Percentiles rank a stretch among this genome's conserved stretches.
Evolutionary conservation across 192 early-diverging fungal genomes (phyloP).

Genomic region (Coemansia sp.): DNA sequence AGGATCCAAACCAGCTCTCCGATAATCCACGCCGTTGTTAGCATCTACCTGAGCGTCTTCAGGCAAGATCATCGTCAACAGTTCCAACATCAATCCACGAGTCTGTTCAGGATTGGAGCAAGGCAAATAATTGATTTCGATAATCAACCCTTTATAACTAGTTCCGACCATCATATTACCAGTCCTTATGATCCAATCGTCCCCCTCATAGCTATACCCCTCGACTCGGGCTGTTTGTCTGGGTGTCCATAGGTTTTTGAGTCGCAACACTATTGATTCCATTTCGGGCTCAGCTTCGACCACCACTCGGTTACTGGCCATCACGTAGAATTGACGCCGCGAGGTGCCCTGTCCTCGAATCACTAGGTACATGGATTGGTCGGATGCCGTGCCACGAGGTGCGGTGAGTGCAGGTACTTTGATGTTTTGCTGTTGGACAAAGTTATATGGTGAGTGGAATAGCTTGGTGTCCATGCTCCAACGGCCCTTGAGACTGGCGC

Average conservation of each 20-base stretch:
- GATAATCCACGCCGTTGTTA: constrained; percentile 49
- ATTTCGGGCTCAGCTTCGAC: constrained; percentile 55
- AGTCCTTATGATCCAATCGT: constrained; percentile 52
- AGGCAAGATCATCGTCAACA: constrained; percentile 52
- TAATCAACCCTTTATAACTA: constrained; percentile 54
- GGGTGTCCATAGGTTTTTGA: constrained; percentile 55
- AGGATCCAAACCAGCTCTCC: constrained; percentile 38
- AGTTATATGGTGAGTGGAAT: constrained; percentile 48
- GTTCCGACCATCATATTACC: constrained; percentile 56
- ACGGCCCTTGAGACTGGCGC: constrained; percentile 44
- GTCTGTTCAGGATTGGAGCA: constrained; percentile 53
- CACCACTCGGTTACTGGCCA: constrained; percentile 56
- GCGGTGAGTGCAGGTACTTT: constrained; percentile 17
- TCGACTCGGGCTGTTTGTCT: constrained; percentile 52
- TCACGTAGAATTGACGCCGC: constrained; percentile 47
- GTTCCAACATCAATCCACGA: constrained; percentile 49
- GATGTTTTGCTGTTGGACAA: constrained; percentile 36
- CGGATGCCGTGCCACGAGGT: constrained; percentile 41
- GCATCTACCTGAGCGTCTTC: constrained; percentile 47
- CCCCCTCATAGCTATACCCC: constrained; percentile 54
- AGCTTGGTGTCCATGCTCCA: constrained; percentile 57
- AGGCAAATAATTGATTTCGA: constrained; percentile 56
- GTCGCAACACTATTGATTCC: constrained; percentile 46
- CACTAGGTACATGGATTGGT: constrained; percentile 53
- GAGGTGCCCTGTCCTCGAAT: constrained; percentile 40